Evolutionary conservation across 2,329 filamentous ascomycete species (phyloP), one percentile per base, ranked within the genome.

Genomic region (Trichoderma sp.): DNA sequence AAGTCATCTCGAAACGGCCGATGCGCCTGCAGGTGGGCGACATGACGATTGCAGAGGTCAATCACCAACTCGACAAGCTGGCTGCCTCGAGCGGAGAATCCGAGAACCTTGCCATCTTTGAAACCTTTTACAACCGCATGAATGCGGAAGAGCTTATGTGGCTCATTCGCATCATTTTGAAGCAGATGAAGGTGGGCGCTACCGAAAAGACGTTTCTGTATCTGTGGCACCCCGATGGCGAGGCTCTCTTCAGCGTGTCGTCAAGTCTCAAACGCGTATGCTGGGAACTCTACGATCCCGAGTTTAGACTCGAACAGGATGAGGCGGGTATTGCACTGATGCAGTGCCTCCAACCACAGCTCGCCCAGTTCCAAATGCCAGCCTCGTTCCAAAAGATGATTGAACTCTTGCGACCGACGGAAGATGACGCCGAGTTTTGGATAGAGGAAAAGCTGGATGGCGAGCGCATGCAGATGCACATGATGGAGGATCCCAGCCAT

Each of bases 361-460:
- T 99, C 43, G 96, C 96, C 5, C 93, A 96, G 74, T 98, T 97
- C 74, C 94, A 98, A 80, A 92, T 93, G 86, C 88, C 93, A 39
- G 90, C 91, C 0, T 86, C 85, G 2, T 93, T 97, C 76, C 88
- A 94, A 70, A 92, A 90, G 78, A 93, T 97, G 88, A 89, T 97
- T 1, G 85, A 89, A 21, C 90, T 87, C 70, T 81, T 91, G 81
- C 88, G 89, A 2, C 85, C 87, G 0, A 91, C 89, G 0, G 88
- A 91, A 28, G 90, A 93, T 0, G 91, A 97, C 67, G 85, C 87
- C 0, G 89, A 92, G 9, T 99, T 97, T 78, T 98, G 95, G 94
- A 96, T 98, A 62, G 96, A 99, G 80, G 96, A 99, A 82, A 99
- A 99, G 81, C 85, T 99, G 9, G 96, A 99, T 76, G 96, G 96